Evolutionary conservation across 176 grass and related monocot genomes (phyloP).

Genomic region (Cenchrus fungigraminus): DNA sequence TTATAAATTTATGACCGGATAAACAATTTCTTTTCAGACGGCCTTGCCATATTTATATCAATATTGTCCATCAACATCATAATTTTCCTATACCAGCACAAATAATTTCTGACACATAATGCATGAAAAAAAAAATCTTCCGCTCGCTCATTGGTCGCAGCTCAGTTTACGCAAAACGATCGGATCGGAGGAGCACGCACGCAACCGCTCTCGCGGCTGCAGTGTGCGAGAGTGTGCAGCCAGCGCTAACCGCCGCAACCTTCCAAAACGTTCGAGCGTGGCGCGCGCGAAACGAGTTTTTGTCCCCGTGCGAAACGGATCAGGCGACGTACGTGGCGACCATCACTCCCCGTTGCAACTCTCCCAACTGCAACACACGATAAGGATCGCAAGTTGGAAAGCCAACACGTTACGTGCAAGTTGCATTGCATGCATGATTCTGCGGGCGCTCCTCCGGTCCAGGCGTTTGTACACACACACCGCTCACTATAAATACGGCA

Average conservation of each 20-base stretch:
- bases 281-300: background rate
- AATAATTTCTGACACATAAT: too few relatives aligned
- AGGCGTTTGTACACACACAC: background rate
- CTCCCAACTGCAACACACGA: conserved; percentile 12
- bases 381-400: conserved; percentile 31
- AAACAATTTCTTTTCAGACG: too few relatives aligned
- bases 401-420: conserved; percentile 13
- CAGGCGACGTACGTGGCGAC: conserved; percentile 36
- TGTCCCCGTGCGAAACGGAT: conserved; percentile 38
- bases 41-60: too few relatives aligned
- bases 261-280: conserved; percentile 34
- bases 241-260: conserved; percentile 43
- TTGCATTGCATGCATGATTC: conserved; percentile 24
- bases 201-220: conserved; percentile 28
- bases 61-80: too few relatives aligned
- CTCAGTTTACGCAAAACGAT: background rate
- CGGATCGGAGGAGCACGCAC: conserved; percentile 16
- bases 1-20: too few relatives aligned
- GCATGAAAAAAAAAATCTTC: too few relatives aligned
- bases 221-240: conserved; percentile 28
- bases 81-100: too few relatives aligned
- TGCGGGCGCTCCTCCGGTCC: background rate
- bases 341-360: conserved; percentile 32
- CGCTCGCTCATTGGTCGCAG: background rate
- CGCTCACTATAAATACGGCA: conserved; percentile 50